Percentiles rank a stretch among this genome's conserved stretches.
Evolutionary conservation across 2,329 filamentous ascomycete genomes (phyloP).

Genomic region (Cytospora schulzeri): DNA sequence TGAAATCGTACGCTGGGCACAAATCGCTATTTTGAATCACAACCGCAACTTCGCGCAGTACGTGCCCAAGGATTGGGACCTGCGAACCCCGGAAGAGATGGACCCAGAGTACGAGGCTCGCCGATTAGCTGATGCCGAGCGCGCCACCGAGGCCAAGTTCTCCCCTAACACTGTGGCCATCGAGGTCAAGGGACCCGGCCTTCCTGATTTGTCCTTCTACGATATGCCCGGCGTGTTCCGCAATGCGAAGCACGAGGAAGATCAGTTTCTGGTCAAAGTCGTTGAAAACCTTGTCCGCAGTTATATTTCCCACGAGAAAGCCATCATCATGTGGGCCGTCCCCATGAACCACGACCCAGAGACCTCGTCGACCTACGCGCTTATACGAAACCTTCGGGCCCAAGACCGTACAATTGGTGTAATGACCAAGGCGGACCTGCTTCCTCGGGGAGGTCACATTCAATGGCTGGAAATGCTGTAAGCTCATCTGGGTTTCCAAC

Average conservation of each 20-base stretch:
- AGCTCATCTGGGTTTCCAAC: background rate
- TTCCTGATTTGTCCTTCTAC: conserved; percentile 79
- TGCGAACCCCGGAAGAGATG: conserved; percentile 28
- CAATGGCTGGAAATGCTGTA: conserved; percentile 62
- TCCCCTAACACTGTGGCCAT: conserved; percentile 81
- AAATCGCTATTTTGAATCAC: conserved; percentile 76
- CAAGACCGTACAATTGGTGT: conserved; percentile 69
- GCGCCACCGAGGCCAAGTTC: conserved; percentile 63
- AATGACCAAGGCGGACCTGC: conserved; percentile 80
- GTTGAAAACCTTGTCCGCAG: conserved; percentile 70
- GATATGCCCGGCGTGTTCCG: conserved; percentile 84
- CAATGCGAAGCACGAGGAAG: conserved; percentile 63
- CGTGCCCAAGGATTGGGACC: conserved; percentile 47
- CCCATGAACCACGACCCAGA: conserved; percentile 79
- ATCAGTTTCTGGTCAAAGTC: conserved; percentile 70
- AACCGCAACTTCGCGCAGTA: conserved; percentile 53
- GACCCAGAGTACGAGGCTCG: conserved; percentile 25
- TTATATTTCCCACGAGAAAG: conserved; percentile 70
- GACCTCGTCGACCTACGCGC: conserved; percentile 69
- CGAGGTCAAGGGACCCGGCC: conserved; percentile 69
- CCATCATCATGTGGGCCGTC: conserved; percentile 76
- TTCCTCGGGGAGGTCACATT: conserved; percentile 53
- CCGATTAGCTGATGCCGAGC: conserved; percentile 40
- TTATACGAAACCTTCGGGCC: conserved; percentile 62
- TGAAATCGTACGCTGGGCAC: conserved; percentile 70